Base-by-base conservation (phyloP, 768 basidiomycete species). In the Psilocybe cubensis region DNA sequence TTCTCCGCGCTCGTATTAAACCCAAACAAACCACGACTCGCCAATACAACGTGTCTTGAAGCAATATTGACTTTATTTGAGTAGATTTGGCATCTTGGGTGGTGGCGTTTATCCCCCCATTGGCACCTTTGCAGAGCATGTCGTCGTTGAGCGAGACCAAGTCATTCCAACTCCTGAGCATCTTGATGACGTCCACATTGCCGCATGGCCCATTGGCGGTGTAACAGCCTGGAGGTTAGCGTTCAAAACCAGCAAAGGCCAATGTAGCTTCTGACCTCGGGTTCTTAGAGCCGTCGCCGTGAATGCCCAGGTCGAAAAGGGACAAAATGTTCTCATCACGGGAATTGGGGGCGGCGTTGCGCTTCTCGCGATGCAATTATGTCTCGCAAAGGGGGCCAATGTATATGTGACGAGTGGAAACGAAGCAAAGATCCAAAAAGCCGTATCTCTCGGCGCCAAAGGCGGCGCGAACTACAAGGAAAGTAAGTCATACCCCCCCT, bases 321-420 rank as follows among this genome's bases (percentile, higher is more conserved):
- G 85, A 6, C 84, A 93, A 31, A 88, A 87, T 52, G 79, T 95
- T 38, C 82, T 94, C 43, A 87, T 95, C 57, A 91, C 90, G 0
- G 91, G 91, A 17, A 84, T 90, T 42, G 91, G 92, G 21, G 92
- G 92, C 18, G 92, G 93, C 11, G 93, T 95, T 35, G 93, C 93
- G 0, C 76, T 94, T 25, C 63, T 84, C 38, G 86, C 89, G 0
- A 71, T 94, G 58, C 92, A 95, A 68, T 70, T 94, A 8, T 89
- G 86, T 67, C 64, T 92, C 3, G 91, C 89, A 0, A 80, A 79
- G 52, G 89, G 92, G 25, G 88, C 90, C 1, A 82, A 81, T 29
- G 91, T 94, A n/a, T 94, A 87, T 69, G 91, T 94, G 21, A 91
- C 93, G 3, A 91, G 89, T 59, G 82, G 89, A 8, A 84, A 71